Conservation (phyloP, 2,329 filamentous ascomycete genomes). For the Fusarium ambrosium region DNA sequence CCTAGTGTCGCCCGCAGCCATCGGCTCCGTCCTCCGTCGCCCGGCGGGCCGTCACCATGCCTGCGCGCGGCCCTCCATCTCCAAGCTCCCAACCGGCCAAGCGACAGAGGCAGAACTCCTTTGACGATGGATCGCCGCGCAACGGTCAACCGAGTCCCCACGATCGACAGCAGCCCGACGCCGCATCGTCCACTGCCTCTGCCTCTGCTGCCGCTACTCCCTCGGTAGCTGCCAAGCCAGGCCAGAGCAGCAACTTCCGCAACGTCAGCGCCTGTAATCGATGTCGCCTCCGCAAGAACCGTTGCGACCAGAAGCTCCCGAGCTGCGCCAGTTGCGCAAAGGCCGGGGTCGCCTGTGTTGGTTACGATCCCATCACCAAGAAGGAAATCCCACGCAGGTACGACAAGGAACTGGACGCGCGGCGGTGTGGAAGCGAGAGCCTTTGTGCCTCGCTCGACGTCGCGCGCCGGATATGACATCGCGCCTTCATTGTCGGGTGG, state of each 20-base stretch:
- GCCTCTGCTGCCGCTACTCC: conserved; percentile 46
- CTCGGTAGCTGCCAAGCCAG: conserved; percentile 57
- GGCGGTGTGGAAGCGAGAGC: neutral
- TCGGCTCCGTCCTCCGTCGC: conserved; percentile 42
- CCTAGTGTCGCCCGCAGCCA: conserved; percentile 23
- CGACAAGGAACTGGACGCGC: conserved; percentile 56
- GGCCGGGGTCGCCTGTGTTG: conserved; percentile 90
- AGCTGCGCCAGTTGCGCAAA: conserved; percentile 94
- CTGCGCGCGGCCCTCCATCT: conserved; percentile 65
- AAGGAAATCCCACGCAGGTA: conserved; percentile 93
- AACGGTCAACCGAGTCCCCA: conserved; percentile 46
- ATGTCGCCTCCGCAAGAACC: conserved; percentile 91
- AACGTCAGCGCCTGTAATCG: conserved; percentile 96
- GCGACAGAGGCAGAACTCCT: conserved; percentile 68
- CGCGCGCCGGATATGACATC: conserved; percentile 5
- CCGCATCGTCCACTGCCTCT: conserved; percentile 42
- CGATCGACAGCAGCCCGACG: conserved; percentile 48
- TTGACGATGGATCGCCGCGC: conserved; percentile 60
- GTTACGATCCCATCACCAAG: conserved; percentile 97
- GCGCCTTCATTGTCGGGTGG: neutral
- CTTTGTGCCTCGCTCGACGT: neutral
- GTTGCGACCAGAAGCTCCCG: conserved; percentile 93
- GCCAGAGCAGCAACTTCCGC: conserved; percentile 77
- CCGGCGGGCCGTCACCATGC: conserved; percentile 52
- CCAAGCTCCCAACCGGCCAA: conserved; percentile 67